Base-by-base conservation (phyloP, 768 basidiomycete genomes). In the Boletus sp. region DNA sequence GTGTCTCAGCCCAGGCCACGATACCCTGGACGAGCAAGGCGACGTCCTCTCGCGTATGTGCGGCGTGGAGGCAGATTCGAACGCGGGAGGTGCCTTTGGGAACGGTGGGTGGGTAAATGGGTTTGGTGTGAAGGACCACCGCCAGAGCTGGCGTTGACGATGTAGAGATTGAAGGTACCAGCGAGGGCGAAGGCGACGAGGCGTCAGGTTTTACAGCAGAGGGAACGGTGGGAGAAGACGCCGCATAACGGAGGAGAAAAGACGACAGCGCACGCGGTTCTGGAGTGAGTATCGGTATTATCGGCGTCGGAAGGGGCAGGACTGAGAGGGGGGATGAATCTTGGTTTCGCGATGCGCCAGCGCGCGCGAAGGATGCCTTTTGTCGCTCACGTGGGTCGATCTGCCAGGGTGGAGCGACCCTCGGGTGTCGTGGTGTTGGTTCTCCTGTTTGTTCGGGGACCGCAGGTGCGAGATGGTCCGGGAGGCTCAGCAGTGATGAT, bases 31-130 rank as follows among this genome's bases (percentile, higher is more conserved):
- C 78, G 18, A 97, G 73, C 14, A 71, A 67, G 39, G 83, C 80
- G 4, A 96, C 78, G 30, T 95, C 86, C 39, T 74, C 77, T 3
- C 64, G 56, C 14, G 84, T 83, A 64, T 95, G 92, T 2, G 80
- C 84, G 0, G 93, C 85, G 65, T 94, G 90, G 29, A 98, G 65
- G 69, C 95, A 98, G n/a, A 98, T 82, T 3, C 95, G 74, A 2
- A 98, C 87, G 17, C 94, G 82, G 58, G 94, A 89, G 57, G 81
- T 82, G 9, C 92, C 94, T 52, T 86, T 87, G 0, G 94, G 92
- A 0, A 97, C 94, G 0, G 94, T 97, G 0, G 96, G 95, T 77
- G 87, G 89, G 10, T 83, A 85, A 41, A 94, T 92, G 5, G 90
- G 85, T 4, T 87, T 83, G 0, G 87, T 89, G 61, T 86, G 85